Conservation (phyloP, 306 rosid species). For the Acacia crassicarpa region DNA sequence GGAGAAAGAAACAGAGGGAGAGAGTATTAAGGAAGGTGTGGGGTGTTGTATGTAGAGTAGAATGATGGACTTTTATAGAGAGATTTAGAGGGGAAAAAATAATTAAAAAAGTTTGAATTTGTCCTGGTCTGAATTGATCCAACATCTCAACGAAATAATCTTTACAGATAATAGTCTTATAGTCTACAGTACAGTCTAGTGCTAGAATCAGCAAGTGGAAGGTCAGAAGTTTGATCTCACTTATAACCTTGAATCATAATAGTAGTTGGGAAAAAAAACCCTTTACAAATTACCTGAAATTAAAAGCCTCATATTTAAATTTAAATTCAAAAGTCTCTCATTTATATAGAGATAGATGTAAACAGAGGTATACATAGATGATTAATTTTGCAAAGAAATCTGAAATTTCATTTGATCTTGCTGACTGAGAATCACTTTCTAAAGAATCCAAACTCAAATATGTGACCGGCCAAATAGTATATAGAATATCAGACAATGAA, state of each 20-base stretch:
- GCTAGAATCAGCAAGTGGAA: too few species aligned
- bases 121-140: neutral
- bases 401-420: neutral
- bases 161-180: neutral
- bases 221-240: too few species aligned
- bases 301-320: neutral
- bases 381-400: neutral
- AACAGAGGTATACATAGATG: neutral
- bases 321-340: neutral
- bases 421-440: neutral
- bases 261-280: neutral
- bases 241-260: too few species aligned
- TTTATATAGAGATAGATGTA: neutral
- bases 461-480: neutral
- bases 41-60: neutral
- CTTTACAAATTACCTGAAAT: neutral
- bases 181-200: too few species aligned
- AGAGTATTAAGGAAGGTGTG: neutral
- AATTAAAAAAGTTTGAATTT: neutral
- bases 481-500: neutral
- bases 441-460: neutral
- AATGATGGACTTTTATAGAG: constrained; percentile 44
- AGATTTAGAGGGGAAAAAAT: neutral
- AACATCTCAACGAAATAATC: neutral
- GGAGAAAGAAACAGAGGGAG: neutral